Evolutionary conservation across 208 protist species (phyloP), one percentile per base, ranked within the genome.

Genomic region (Leishmania guyanensis): DNA sequence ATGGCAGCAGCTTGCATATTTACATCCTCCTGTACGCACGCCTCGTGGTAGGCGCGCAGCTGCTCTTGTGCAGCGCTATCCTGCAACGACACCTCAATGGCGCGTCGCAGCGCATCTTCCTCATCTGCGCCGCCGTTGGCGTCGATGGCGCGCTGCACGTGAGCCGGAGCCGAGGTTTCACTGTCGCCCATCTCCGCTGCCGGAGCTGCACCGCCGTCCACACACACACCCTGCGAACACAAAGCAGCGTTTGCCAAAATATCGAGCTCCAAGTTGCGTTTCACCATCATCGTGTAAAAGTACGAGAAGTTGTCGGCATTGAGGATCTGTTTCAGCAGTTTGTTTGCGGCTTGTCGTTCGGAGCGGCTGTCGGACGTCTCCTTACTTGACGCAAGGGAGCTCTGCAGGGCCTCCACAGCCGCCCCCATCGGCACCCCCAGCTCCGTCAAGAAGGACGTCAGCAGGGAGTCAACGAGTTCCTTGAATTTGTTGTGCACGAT

Each of bases 211-310:
- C 43, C 62, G 10, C 29, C 53, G 53, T 66, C 58, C 29, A 81
- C 50, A 29, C 73, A 22, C 5, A 86, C 74, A 9, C 85, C 74
- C 9, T 79, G 71, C n/a, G 78, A 78, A n/a, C 82, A 33, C 8
- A 96, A 74, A 46, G 83, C 90, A 0, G 80, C 83, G 50, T 78
- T 86, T 36, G 97, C 93, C 5, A 98, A 81, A 75, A 97, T 91
- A 75, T 98, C 94, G 0, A 98, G 88, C 86, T 98, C 91, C 78
- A 98, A 84, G 83, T 98, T 98, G 62, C 95, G 90, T 86, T 89
- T 90, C 84, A 93, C 85, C 97, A 98, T 98, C 89, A 98, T 93
- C 10, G 90, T 86, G 79, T 97, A 88, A 77, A 98, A 98, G n/a
- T 82, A 86, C 46, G 62, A 69, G 80, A 98, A 98, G 86, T 98